These are phyloP conservation scores for Emmonsia crescens DNA, from an alignment of 2,329 filamentous ascomycete species.

Conservation along the genomic window DNA sequence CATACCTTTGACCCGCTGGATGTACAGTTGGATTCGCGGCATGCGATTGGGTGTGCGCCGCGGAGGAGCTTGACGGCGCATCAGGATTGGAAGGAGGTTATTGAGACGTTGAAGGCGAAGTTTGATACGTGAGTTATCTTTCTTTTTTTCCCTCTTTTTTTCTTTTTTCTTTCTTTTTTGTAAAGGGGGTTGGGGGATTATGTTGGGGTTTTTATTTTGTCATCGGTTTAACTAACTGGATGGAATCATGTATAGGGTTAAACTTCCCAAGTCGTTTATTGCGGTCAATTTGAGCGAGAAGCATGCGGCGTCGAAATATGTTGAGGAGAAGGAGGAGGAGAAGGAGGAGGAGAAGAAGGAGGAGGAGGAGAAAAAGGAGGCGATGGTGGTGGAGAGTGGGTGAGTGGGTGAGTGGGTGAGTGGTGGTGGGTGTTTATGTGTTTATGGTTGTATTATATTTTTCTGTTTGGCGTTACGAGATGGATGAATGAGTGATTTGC, in stretches of 20 bases:
- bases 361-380: neutral
- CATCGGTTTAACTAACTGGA: constrained; percentile 7
- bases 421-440: neutral
- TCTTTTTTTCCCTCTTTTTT: constrained; percentile 11
- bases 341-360: constrained; percentile 2
- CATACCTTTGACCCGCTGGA: constrained; percentile 95
- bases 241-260: constrained; percentile 27
- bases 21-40: constrained; percentile 89
- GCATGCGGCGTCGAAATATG: constrained; percentile 21
- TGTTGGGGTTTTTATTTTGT: neutral
- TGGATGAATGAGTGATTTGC: neutral
- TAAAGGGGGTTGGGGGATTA: neutral
- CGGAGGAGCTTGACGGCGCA: constrained; percentile 81
- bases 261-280: constrained; percentile 41
- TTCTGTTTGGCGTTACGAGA: neutral
- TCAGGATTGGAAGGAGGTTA: constrained; percentile 91
- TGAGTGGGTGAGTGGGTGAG: neutral
- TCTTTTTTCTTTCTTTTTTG: neutral
- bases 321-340: constrained; percentile 3
- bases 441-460: neutral
- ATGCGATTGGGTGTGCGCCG: constrained; percentile 92
- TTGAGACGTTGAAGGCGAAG: constrained; percentile 86
- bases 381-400: neutral
- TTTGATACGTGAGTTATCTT: constrained; percentile 68
- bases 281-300: constrained; percentile 43